Base-by-base conservation (phyloP, 148 eudicot species). In the Arbutus unedo region DNA sequence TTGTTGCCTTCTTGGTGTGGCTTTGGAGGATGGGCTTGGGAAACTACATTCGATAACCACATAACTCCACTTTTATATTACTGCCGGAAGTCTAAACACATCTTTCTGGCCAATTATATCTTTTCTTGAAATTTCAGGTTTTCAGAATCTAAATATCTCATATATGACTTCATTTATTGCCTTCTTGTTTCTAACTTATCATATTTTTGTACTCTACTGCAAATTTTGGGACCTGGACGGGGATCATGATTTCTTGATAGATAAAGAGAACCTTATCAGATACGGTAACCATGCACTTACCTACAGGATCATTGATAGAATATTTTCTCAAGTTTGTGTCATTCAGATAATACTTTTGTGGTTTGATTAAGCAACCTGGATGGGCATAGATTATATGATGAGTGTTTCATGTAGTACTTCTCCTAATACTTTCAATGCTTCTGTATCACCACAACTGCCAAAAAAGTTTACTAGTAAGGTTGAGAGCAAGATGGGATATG, bases 401-500 rank as follows among this genome's bases (percentile, higher is more conserved):
- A 78, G 57, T 72, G 41, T 48, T 25, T 81, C 9, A 38, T 49
- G 54, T 82, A 23, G 10, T 82, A 48, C n/a, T 78, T 25, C 49
- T 16, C 62, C 83, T 60, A 78, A 19, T 60, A 56, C 19, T 21
- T 15, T 72, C 47, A 10, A 49, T 19, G 51, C 8, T 76, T 23
- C n/a, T 78, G 73, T 80, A 14, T 75, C 76, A 51, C 74, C 56
- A 64, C 82, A 95, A 97, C 87, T 92, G 75, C 91, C 97, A 23
- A 88, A 97, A 84, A 95, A 92, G 89, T 95, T 95, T 82, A 93
- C 93, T 3, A 87, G 95, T 71, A 90, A 86, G 85, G 92, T 90
- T 84, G 97, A 91, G 81, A 95, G 98, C 76, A 95, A 95, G 91
- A 95, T 95, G 98, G 97, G 98, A 55, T 95, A 95, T 89, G 98